phyloP scores from a whole-genome alignment of 2,329 filamentous ascomycete genomes.

The Aspergillus hiratsukae region DNA sequence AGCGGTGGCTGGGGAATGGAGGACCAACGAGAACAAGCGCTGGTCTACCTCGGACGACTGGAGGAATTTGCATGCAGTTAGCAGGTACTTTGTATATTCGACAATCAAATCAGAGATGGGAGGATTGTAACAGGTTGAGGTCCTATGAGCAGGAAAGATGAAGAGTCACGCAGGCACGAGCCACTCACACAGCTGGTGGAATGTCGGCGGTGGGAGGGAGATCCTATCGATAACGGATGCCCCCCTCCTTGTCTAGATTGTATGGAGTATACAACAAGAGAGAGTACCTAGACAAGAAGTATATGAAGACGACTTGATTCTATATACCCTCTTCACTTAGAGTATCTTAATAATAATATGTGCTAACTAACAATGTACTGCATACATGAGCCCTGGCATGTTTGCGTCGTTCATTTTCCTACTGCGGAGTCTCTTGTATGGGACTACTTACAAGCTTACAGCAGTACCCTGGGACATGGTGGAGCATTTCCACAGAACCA shows the following conservation, averaged over 20 bases:
- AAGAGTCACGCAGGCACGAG: constrained; percentile 26
- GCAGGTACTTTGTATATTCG: constrained; percentile 1
- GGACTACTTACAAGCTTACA: background rate
- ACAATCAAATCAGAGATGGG: constrained; percentile 5
- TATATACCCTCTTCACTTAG: background rate
- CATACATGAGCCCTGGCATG: background rate
- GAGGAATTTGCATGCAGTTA: background rate
- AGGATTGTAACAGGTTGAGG: constrained; percentile 4
- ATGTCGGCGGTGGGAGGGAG: constrained; percentile 8
- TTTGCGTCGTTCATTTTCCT: background rate
- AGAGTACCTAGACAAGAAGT: background rate
- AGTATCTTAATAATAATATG: background rate
- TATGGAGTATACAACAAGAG: background rate
- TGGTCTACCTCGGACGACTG: background rate
- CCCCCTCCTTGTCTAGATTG: constrained; percentile 22
- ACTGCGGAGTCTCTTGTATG: background rate
- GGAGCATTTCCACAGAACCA: background rate
- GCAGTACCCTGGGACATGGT: background rate
- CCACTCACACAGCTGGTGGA: constrained; percentile 15
- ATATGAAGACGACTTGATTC: background rate
- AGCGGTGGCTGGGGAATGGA: constrained; percentile 20
- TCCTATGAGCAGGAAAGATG: background rate
- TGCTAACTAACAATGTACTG: background rate
- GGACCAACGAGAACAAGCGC: constrained; percentile 8
- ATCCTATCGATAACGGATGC: constrained; percentile 29